Conservation (phyloP, 2,329 filamentous ascomycete species). For the Fusarium nelsonii region DNA sequence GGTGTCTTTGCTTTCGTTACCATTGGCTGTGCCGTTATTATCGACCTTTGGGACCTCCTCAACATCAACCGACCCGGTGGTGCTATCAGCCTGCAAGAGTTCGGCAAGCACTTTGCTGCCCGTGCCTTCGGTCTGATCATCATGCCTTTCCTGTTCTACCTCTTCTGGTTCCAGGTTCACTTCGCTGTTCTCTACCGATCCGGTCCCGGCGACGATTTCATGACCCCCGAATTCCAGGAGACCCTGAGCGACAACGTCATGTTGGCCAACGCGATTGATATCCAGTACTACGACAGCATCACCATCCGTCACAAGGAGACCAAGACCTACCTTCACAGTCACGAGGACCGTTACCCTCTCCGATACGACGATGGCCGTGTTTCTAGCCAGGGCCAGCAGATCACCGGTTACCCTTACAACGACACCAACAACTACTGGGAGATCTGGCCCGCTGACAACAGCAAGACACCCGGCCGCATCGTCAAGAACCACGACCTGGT, state of each 20-base stretch:
- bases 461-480: constrained; percentile 68
- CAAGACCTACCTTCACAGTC: constrained; percentile 95
- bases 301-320: constrained; percentile 96
- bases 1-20: constrained; percentile 97
- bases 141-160: constrained; percentile 95
- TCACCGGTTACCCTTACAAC: constrained; percentile 97
- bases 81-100: constrained; percentile 81
- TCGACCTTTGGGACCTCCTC: constrained; percentile 95
- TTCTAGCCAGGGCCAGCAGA: constrained; percentile 97
- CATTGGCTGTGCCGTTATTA: constrained; percentile 91
- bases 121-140: constrained; percentile 88
- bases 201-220: constrained; percentile 97
- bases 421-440: constrained; percentile 99
- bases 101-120: constrained; percentile 90
- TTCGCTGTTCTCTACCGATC: constrained; percentile 90
- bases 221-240: constrained; percentile 98
- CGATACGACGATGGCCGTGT: constrained; percentile 98
- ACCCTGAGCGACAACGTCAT: constrained; percentile 95
- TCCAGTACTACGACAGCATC: constrained; percentile 91
- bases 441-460: constrained; percentile 78
- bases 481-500: constrained; percentile 89
- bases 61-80: constrained; percentile 88
- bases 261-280: constrained; percentile 85
- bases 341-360: constrained; percentile 87
- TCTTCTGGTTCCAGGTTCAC: constrained; percentile 99